Conservation (phyloP, 805 yeast genomes). For the Lachancea thermotolerans region DNA sequence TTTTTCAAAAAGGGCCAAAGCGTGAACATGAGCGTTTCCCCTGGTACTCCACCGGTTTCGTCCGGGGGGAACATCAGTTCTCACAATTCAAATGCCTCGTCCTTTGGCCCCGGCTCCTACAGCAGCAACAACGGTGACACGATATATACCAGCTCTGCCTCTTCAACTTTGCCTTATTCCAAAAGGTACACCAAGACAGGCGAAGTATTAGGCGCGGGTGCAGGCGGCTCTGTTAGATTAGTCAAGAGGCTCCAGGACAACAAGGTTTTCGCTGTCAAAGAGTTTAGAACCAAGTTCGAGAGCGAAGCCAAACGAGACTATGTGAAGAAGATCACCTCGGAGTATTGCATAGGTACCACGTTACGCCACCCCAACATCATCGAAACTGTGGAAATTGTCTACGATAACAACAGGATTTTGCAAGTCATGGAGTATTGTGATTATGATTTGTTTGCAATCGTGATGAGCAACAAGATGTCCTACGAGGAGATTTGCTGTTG, state of each 20-base stretch:
- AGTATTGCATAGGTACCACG: constrained; percentile 89
- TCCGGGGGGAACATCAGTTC: constrained; percentile 11
- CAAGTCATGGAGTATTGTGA: constrained; percentile 96
- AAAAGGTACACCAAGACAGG: constrained; percentile 78
- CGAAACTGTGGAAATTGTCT: constrained; percentile 84
- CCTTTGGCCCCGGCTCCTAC: constrained; percentile 29
- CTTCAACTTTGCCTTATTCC: constrained; percentile 48
- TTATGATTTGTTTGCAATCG: constrained; percentile 86
- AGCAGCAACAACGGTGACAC: constrained; percentile 35
- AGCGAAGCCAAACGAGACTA: constrained; percentile 78
- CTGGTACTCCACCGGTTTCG: constrained; percentile 15
- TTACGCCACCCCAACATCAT: constrained; percentile 84
- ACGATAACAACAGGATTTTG: constrained; percentile 77
- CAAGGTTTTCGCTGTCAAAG: constrained; percentile 84
- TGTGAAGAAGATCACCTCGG: constrained; percentile 87
- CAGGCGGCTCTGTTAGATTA: constrained; percentile 84
- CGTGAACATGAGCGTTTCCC: constrained; percentile 18
- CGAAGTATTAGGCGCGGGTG: constrained; percentile 87
- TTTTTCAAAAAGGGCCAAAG: constrained; percentile 48
- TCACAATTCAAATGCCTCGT: constrained; percentile 16
- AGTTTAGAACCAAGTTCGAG: constrained; percentile 69
- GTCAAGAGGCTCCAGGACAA: constrained; percentile 61
- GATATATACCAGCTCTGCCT: constrained; percentile 32
- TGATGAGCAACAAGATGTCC: constrained; percentile 87
- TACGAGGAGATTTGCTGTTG: constrained; percentile 78